Base-by-base conservation (phyloP, 169 alveolate species). In the Toxoplasma gondii region DNA sequence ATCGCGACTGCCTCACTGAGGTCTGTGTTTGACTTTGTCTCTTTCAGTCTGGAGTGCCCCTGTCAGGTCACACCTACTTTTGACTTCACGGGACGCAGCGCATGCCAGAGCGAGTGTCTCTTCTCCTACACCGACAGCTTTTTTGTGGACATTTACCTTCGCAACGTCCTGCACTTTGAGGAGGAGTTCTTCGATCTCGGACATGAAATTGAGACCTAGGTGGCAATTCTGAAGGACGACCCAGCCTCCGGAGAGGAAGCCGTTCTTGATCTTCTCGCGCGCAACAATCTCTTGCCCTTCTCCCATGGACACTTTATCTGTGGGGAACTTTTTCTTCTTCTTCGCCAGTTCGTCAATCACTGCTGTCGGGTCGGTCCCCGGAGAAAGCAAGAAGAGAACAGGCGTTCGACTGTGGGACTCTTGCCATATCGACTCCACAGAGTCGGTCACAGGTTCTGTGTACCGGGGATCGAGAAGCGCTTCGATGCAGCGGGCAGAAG, bases 271-370 rank as follows among this genome's bases (percentile, higher is more conserved):
- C 87, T 97, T 97, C 83, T 97, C 98, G 74, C 97, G 94, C 29
- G 99, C 99, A 41, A 98, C 98, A 84, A 96, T 97, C 93, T 98
- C 99, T 94, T 98, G 98, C 80, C 99, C 99, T 96, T 99, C 99
- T 54, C 99, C 99, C 99, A 99, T 98, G 70, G 99, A 98, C 45
- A 98, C 98, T 95, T 98, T 98, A 93, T 98, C 99, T 16, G 98
- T 98, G 43, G 99, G 98, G 96, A 96, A 97, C 96, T 98, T 98
- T 94, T 98, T 98, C 97, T 98, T 98, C 97, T 98, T 98, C 94
- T 98, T 98, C 7, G 99, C 99, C 84, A 98, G 97, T 83, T 98
- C 99, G 94, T 98, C 99, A 84, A 98, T 98, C 83, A 98, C 96
- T 93, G 98, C 96, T 0, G 99, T 98, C 54, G 99, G 99, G 94